Evolutionary conservation across 2,329 filamentous ascomycete genomes (phyloP).

Genomic region (Trichoderma koningiopsis): DNA sequence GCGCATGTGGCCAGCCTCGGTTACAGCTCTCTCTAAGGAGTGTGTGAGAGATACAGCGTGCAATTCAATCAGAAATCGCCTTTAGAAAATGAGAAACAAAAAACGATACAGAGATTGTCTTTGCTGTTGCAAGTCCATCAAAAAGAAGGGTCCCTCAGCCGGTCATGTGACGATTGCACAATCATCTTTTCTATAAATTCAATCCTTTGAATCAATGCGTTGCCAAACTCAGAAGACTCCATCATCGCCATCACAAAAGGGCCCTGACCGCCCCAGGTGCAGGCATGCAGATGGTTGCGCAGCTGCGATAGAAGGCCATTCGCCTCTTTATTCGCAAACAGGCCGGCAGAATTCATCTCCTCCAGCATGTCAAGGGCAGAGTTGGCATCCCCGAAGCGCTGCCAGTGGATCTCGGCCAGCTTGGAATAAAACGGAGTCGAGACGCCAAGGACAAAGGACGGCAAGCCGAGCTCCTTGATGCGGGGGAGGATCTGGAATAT

Average conservation of each 20-base stretch:
- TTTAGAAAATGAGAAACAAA: no score
- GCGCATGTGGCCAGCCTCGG: background rate
- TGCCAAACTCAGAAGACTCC: conserved; percentile 42
- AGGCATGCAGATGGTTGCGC: conserved; percentile 39
- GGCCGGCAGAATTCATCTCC: conserved; percentile 67
- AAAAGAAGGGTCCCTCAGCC: conserved; percentile 19
- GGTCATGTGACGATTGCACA: conserved; percentile 23
- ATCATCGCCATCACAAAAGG: conserved; percentile 45
- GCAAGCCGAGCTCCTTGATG: conserved; percentile 67
- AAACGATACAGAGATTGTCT: background rate
- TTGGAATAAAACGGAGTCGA: conserved; percentile 71
- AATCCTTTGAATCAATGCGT: conserved; percentile 33
- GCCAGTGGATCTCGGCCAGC: conserved; percentile 64
- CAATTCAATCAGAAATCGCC: no score
- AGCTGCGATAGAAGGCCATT: conserved; percentile 36
- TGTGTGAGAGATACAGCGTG: no score
- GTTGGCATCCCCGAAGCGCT: conserved; percentile 58
- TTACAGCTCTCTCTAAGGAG: background rate
- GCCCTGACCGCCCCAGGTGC: conserved; percentile 42
- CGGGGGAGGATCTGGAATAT: conserved; percentile 64
- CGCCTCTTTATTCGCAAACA: conserved; percentile 54
- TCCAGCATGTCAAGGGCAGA: conserved; percentile 59
- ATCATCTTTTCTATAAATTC: conserved; percentile 32
- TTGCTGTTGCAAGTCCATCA: background rate
- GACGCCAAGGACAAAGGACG: conserved; percentile 71